These are phyloP conservation scores for Lavandula angustifolia DNA, from an alignment of 257 asterid genomes.

Conservation along the genomic window DNA sequence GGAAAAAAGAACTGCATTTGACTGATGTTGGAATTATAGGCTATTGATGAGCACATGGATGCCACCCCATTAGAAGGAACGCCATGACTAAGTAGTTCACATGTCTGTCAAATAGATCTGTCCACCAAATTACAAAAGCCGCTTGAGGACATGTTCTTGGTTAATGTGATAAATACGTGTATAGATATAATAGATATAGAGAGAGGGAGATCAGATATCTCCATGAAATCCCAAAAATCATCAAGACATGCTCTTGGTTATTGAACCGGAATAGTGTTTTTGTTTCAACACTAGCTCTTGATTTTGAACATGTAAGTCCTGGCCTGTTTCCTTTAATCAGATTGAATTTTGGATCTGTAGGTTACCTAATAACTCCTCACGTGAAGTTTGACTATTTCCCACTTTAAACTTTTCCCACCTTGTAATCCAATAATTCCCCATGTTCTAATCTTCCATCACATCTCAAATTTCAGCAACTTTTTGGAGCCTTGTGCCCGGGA, in stretches of 20 bases:
- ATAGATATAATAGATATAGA: background rate
- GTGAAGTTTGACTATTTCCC: conserved; percentile 60
- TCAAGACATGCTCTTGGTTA: conserved; percentile 35
- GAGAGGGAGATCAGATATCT: conserved; percentile 27
- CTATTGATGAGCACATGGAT: conserved; percentile 61
- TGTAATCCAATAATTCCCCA: conserved; percentile 42
- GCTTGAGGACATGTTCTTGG: conserved; percentile 41
- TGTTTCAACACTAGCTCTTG: conserved; percentile 22
- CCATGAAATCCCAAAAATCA: conserved; percentile 40
- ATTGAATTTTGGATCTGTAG: conserved; percentile 40
- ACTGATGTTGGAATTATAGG: conserved; percentile 37
- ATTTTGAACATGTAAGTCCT: conserved; percentile 36
- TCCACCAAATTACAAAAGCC: conserved; percentile 47
- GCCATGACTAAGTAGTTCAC: conserved; percentile 65
- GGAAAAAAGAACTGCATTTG: conserved; percentile 28
- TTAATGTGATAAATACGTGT: conserved; percentile 9
- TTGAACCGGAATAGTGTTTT: conserved; percentile 26
- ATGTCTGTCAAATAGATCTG: conserved; percentile 58
- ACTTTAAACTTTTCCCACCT: conserved; percentile 33
- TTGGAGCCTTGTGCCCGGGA: conserved; percentile 60
- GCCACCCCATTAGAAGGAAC: conserved; percentile 56
- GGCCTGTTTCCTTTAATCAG: conserved; percentile 35
- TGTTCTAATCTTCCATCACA: conserved; percentile 39
- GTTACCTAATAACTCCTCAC: conserved; percentile 44
- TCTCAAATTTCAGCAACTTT: conserved; percentile 41